Evolutionary conservation across 2,329 filamentous ascomycete species (phyloP).

Genomic region (Polytolypa hystricis): DNA sequence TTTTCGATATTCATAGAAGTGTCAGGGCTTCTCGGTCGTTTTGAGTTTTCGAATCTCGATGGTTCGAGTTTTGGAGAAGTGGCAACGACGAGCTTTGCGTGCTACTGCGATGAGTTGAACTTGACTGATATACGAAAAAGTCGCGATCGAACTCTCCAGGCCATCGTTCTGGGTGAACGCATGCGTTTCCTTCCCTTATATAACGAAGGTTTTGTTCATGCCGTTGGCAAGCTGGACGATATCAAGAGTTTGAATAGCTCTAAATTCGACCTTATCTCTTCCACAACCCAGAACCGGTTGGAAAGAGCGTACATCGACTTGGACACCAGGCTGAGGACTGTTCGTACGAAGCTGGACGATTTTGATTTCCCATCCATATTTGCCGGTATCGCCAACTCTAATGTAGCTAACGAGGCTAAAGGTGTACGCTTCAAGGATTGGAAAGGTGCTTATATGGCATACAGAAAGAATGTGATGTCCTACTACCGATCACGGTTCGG

Average conservation of each 20-base stretch:
- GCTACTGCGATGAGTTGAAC: conserved; percentile 63
- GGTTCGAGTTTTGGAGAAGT: conserved; percentile 54
- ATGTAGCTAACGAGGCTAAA: conserved; percentile 63
- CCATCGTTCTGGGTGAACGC: conserved; percentile 75
- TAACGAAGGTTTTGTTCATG: conserved; percentile 84
- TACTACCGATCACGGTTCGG: conserved; percentile 60
- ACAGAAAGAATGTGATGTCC: conserved; percentile 60
- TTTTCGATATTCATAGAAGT: conserved; percentile 53
- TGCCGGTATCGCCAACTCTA: conserved; percentile 75
- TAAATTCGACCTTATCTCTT: conserved; percentile 59
- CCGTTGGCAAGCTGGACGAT: conserved; percentile 70
- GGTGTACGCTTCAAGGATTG: conserved; percentile 74
- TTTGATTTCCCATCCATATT: conserved; percentile 91
- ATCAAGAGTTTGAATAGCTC: conserved; percentile 58
- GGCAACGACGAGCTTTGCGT: conserved; percentile 38
- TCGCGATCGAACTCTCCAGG: conserved; percentile 80
- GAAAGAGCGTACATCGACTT: conserved; percentile 75
- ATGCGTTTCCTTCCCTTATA: conserved; percentile 76
- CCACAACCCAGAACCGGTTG: conserved; percentile 63
- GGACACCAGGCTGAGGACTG: conserved; percentile 56
- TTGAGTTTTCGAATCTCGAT: conserved; percentile 51
- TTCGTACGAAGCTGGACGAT: conserved; percentile 63
- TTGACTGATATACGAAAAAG: conserved; percentile 72
- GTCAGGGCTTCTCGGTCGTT: conserved; percentile 45
- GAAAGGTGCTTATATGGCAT: conserved; percentile 62